These are phyloP conservation scores for Brassica incana DNA, from an alignment of 345 rosid genomes.

Conservation along the genomic window DNA sequence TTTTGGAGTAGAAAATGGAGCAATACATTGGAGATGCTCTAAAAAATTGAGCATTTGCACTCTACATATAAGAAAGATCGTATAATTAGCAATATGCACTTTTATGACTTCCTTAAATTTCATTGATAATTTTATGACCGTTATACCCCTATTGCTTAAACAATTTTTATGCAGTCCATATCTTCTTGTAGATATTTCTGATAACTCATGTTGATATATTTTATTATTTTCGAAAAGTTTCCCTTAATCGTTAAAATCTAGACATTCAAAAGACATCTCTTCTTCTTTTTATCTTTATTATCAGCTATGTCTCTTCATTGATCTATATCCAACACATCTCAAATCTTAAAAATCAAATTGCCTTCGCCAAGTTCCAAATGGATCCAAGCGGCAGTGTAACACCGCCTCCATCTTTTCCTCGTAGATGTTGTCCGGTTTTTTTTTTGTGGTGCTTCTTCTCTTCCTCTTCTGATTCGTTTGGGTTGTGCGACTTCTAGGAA, in stretches of 20 bases:
- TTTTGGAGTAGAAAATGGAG: too few relatives aligned
- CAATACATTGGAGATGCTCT: too few relatives aligned
- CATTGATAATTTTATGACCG: neutral
- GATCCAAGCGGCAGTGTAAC: neutral
- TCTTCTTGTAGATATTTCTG: neutral
- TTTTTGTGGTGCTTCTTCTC: too few relatives aligned
- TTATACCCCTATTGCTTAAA: neutral
- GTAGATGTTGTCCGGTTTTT: neutral
- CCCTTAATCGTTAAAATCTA: neutral
- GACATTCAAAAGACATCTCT: neutral
- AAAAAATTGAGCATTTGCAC: neutral
- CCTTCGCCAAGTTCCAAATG: neutral
- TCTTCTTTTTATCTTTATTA: too few relatives aligned
- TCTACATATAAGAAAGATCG: neutral
- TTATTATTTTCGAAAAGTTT: neutral
- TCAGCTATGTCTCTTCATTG: neutral
- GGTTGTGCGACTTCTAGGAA: too few relatives aligned
- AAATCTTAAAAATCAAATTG: neutral
- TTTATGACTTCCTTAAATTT: too few relatives aligned
- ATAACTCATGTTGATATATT: neutral
- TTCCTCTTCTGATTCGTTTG: too few relatives aligned
- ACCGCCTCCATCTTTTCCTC: neutral
- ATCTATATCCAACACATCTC: neutral
- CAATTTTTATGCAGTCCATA: neutral
- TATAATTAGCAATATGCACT: neutral